phyloP scores from a whole-genome alignment of 2,329 filamentous ascomycete genomes.

The Teratosphaeria nubilosa region DNA sequence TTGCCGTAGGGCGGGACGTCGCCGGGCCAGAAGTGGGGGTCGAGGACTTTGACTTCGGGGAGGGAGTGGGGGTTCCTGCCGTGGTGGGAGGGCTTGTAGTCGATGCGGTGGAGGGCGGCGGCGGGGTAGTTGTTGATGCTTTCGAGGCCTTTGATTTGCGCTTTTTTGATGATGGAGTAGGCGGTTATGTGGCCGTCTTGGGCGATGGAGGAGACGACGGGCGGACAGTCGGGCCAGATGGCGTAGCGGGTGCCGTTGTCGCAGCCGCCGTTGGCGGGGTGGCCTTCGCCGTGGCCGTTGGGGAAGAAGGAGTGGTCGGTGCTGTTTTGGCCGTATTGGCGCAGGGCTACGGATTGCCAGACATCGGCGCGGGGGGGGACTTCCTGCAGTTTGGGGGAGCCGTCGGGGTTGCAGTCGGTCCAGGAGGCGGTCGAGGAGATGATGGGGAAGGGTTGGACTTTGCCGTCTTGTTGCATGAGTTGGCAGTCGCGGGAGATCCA shows the following conservation, averaged over 20 bases:
- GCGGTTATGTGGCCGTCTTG: background rate
- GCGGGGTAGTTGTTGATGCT: background rate
- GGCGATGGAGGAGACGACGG: background rate
- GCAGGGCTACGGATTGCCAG: background rate
- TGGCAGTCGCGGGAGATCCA: background rate
- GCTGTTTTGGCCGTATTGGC: background rate
- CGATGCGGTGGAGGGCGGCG: background rate
- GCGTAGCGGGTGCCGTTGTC: constrained; percentile 1
- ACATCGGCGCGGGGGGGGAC: background rate
- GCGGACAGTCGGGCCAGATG: constrained; percentile 1
- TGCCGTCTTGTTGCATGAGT: background rate
- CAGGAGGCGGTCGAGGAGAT: background rate
- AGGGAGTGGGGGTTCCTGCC: background rate
- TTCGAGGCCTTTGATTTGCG: background rate
- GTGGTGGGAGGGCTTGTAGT: background rate
- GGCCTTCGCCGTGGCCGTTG: background rate
- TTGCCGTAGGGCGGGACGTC: background rate
- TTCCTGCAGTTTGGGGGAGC: background rate
- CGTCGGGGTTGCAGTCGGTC: background rate
- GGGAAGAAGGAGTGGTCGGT: constrained; percentile 1
- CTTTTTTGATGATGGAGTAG: background rate
- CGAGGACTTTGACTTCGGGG: background rate
- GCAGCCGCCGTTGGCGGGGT: background rate
- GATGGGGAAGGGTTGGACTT: background rate
- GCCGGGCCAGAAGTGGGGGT: background rate